These are phyloP conservation scores for Exophiala dermatitidis DNA, from an alignment of 2,329 filamentous ascomycete species.

Conservation along the genomic window DNA sequence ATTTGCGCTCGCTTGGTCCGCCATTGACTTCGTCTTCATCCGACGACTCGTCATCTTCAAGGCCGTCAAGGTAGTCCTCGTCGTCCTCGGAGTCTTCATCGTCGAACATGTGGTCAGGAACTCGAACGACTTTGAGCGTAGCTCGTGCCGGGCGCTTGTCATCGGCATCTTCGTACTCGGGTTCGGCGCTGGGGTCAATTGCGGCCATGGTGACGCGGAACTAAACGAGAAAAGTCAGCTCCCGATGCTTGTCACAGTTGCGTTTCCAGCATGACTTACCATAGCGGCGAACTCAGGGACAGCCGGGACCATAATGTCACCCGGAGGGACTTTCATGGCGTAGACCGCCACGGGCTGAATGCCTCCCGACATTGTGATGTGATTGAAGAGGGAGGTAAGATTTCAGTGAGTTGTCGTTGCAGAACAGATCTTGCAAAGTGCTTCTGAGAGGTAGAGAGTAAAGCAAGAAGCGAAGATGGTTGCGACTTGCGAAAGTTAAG, in stretches of 20 bases:
- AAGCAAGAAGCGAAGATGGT: too few species aligned
- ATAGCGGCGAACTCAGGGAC: slow-evolving; percentile 72
- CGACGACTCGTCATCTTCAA: slow-evolving; percentile 36
- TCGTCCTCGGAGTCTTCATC: slow-evolving; percentile 54
- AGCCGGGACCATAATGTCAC: slow-evolving; percentile 74
- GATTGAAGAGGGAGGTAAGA: neutral
- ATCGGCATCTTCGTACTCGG: slow-evolving; percentile 57
- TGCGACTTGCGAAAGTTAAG: neutral
- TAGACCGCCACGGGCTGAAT: slow-evolving; percentile 69
- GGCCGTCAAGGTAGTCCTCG: slow-evolving; percentile 34
- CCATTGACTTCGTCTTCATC: slow-evolving; percentile 52
- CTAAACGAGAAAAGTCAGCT: slow-evolving; percentile 41
- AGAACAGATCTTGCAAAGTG: too few species aligned
- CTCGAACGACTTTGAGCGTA: slow-evolving; percentile 84
- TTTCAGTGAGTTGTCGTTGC: neutral
- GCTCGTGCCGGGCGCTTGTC: slow-evolving; percentile 53
- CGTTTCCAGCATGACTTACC: slow-evolving; percentile 44
- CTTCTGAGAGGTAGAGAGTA: too few species aligned
- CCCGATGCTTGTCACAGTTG: neutral
- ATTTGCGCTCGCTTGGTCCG: slow-evolving; percentile 81
- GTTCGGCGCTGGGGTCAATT: slow-evolving; percentile 76
- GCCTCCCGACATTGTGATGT: slow-evolving; percentile 36
- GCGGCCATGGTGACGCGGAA: slow-evolving; percentile 99
- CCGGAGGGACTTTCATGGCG: slow-evolving; percentile 82
- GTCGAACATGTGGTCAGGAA: slow-evolving; percentile 49